Evolutionary conservation across 257 asterid species (phyloP), one percentile per base, ranked within the genome.

Genomic region (Nicotiana noctiflora): DNA sequence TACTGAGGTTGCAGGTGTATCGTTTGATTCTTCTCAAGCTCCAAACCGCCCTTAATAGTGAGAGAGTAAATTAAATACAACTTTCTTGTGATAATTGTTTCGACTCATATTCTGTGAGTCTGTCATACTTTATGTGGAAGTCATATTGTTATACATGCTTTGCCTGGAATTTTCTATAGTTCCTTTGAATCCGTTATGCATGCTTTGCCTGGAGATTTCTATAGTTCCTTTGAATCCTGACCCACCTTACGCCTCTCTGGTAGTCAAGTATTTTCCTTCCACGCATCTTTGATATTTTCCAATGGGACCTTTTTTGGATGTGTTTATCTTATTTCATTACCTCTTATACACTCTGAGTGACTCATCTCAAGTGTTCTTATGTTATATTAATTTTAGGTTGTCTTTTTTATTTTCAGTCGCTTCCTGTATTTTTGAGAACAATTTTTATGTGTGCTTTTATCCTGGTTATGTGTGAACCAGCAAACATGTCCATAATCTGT

Each of bases 51-150:
- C 78, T 19, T 70, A 44, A 72, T 21, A 46, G 21, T 51, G 56
- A 19, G 29, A 34, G 59, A 72, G 77, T 72, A 57, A 44, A 46
- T 44, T 64, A 72, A 72, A 72, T 44, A 44, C 77, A 49, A 23
- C 78, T 72, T 70, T 23, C 40, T 49, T 72, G 44, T 49, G 60
- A 72, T 4, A 46, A 23, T 12, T 72, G 78, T 6, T 72, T 21
- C 23, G 12, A 14, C 23, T 49, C 8, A n/a, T 31, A 49, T 72
- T 72, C 60, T 72, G 78, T 12, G 44, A 46, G 25, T 72, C 21
- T 72, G 60, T 23, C 78, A 23, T 72, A 3, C 60, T 46, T 72
- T 49, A 72, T 72, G 61, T 72, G 61, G 78, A 56, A 21, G 78
- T 25, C 18, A 23, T 7, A 46, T 23, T 46, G 60, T 34, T 72